Conservation (phyloP, 306 rosid species). For the Glycine latifolia region DNA sequence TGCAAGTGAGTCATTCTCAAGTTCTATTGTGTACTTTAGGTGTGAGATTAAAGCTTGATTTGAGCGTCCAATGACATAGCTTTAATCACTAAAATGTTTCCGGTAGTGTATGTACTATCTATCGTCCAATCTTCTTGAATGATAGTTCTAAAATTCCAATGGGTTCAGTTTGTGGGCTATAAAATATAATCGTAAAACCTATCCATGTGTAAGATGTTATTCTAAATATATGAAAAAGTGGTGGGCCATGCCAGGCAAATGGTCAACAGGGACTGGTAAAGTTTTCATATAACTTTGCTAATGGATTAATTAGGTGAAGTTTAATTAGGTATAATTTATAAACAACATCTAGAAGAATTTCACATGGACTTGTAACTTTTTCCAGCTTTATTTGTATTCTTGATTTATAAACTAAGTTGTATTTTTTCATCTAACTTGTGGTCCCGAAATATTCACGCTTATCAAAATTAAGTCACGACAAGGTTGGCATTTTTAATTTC, state of each 20-base stretch:
- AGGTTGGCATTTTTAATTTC: conserved; percentile 24
- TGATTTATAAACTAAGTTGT: conserved; percentile 22
- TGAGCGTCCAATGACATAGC: neutral
- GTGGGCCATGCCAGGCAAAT: conserved; percentile 28
- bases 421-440: conserved; percentile 42
- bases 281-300: conserved; percentile 10
- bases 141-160: neutral
- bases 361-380: conserved; percentile 56
- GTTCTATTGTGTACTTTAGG: neutral
- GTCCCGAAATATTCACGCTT: conserved; percentile 54
- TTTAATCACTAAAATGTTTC: conserved; percentile 4
- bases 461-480: conserved; percentile 36
- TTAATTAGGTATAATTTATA: conserved; percentile 11
- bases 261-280: conserved; percentile 28
- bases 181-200: neutral
- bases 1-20: neutral
- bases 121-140: neutral
- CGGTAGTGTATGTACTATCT: conserved; percentile 1
- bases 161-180: neutral
- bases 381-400: conserved; percentile 64
- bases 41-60: neutral
- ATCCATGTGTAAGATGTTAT: neutral
- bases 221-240: neutral
- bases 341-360: conserved; percentile 14
- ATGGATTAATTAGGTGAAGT: conserved; percentile 31